Conservation (phyloP, 805 yeast genomes). For the Ogataea salicorniae region DNA sequence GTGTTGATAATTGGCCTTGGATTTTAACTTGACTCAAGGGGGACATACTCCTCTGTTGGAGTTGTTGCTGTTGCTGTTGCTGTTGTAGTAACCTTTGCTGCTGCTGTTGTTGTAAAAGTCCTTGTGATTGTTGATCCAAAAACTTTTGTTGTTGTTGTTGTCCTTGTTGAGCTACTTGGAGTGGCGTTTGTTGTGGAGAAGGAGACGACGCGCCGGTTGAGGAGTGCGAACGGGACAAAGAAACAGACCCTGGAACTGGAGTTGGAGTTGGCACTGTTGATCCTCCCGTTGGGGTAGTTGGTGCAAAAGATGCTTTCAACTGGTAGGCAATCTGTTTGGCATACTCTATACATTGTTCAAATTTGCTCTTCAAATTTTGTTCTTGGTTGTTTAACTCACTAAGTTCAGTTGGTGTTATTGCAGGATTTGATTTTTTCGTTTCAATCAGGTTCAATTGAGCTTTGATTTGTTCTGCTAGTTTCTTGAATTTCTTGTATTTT, state of each 20-base stretch:
- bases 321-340: conserved; percentile 40
- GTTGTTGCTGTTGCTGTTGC: conserved; percentile 2
- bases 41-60: conserved; percentile 1
- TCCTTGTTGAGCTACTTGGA: conserved; percentile 10
- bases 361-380: conserved; percentile 39
- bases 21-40: conserved; percentile 2
- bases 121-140: too few species aligned
- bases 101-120: not conserved
- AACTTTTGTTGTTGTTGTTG: too few species aligned
- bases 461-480: conserved; percentile 43
- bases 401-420: conserved; percentile 40
- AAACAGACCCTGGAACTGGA: not conserved
- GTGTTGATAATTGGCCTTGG: not conserved
- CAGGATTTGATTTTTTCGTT: conserved; percentile 39
- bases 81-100: conserved; percentile 1
- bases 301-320: conserved; percentile 19
- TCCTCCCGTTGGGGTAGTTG: not conserved
- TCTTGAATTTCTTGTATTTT: conserved; percentile 40
- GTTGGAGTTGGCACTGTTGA: not conserved
- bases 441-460: conserved; percentile 46
- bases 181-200: not conserved
- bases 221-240: too few species aligned
- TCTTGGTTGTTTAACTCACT: conserved; percentile 43
- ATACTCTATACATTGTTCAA: conserved; percentile 40
- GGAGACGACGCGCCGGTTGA: too few species aligned